phyloP scores from a whole-genome alignment of 1,284 basidiomycete species.

The Athelia psychrophila region DNA sequence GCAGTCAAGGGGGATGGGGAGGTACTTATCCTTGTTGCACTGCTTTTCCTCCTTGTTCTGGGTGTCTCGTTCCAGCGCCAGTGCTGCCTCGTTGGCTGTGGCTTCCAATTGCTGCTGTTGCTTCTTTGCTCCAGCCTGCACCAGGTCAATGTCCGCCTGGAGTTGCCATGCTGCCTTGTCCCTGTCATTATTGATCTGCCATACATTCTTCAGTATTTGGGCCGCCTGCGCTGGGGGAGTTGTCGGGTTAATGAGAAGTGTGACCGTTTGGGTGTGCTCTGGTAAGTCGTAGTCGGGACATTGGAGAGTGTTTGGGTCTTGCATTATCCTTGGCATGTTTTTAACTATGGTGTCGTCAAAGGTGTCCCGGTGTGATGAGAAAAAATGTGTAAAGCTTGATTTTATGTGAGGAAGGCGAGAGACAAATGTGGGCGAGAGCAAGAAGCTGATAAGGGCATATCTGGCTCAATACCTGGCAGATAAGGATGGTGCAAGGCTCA shows the following conservation, averaged over 20 bases:
- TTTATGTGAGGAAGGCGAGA: too few species aligned
- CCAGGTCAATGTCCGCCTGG: neutral
- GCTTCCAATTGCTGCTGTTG: neutral
- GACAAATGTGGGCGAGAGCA: too few species aligned
- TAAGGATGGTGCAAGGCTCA: too few species aligned
- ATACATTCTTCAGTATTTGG: neutral
- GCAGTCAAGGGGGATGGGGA: neutral
- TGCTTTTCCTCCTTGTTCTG: neutral
- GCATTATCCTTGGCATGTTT: neutral
- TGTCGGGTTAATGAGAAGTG: neutral
- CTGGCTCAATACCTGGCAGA: too few species aligned
- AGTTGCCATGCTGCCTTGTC: neutral
- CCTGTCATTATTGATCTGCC: neutral
- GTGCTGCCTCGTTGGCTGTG: neutral
- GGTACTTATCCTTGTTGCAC: neutral
- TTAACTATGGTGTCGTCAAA: too few species aligned
- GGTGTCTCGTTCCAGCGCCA: neutral
- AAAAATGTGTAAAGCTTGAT: too few species aligned
- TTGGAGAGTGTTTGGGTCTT: neutral
- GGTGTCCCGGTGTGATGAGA: too few species aligned
- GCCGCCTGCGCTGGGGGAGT: neutral
- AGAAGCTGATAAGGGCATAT: too few species aligned
- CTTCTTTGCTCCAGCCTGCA: too few species aligned
- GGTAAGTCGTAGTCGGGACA: neutral
- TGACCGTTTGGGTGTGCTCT: neutral